phyloP scores from a whole-genome alignment of 805 yeast species.

The Saturnispora zaruensis region DNA sequence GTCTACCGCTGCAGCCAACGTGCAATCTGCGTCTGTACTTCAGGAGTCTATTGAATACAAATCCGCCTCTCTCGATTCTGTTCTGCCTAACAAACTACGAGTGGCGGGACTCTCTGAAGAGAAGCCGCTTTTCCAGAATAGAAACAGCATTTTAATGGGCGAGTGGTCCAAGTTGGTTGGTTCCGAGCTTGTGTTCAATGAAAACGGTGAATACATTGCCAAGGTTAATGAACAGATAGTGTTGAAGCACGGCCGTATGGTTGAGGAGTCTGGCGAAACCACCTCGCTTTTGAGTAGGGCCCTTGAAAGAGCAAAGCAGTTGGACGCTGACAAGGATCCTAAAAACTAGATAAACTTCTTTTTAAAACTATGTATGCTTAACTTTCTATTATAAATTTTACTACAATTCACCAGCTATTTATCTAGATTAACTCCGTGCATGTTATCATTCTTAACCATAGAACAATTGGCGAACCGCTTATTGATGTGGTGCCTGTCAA shows the following conservation, averaged over 20 bases:
- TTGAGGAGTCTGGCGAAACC: constrained; percentile 16
- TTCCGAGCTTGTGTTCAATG: constrained; percentile 42
- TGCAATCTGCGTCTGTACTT: not conserved
- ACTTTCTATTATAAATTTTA: no score
- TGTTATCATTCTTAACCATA: not conserved
- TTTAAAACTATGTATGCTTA: not conserved
- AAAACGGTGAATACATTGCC: constrained; percentile 28
- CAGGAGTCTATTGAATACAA: constrained; percentile 14
- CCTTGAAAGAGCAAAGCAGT: constrained; percentile 13
- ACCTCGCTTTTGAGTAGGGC: constrained; percentile 22
- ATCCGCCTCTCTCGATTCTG: constrained; percentile 7
- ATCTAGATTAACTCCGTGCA: no score
- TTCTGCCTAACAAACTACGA: constrained; percentile 30
- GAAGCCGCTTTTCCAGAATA: constrained; percentile 49
- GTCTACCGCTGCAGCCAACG: not conserved
- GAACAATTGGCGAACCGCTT: not conserved
- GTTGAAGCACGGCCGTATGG: constrained; percentile 26
- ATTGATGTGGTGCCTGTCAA: not conserved
- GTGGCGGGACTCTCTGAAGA: constrained; percentile 47
- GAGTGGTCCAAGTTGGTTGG: constrained; percentile 75
- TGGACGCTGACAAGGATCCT: constrained; percentile 1
- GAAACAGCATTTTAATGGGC: constrained; percentile 58
- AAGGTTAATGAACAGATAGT: constrained; percentile 25
- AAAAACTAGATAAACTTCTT: not conserved
- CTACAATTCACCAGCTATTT: not conserved